phyloP scores from a whole-genome alignment of 2,329 filamentous ascomycete genomes.

The Aspergillus cejpii region DNA sequence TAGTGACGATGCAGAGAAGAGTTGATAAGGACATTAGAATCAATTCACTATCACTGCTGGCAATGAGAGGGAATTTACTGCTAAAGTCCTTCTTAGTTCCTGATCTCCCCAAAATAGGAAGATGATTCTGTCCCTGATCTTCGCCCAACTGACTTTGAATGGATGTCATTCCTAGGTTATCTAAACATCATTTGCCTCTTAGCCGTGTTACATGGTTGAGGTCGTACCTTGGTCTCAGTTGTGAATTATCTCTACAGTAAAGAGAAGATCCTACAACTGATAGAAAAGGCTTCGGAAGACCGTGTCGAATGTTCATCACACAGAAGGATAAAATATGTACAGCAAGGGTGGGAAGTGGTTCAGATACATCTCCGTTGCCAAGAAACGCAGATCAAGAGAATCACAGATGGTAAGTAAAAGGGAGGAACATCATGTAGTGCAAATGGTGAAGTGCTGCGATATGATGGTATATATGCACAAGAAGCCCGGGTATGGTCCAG shows the following conservation, averaged over 20 bases:
- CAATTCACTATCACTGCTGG: background rate
- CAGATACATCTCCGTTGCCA: too few relatives aligned
- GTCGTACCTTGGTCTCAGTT: too few relatives aligned
- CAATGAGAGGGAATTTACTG: background rate
- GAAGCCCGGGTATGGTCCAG: slow-evolving; percentile 17
- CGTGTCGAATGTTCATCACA: background rate
- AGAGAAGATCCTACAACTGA: too few relatives aligned
- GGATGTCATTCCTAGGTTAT: background rate
- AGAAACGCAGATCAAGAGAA: background rate
- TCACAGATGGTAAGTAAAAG: background rate
- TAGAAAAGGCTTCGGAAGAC: background rate
- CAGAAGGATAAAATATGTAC: background rate
- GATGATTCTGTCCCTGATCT: background rate
- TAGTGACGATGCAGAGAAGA: background rate
- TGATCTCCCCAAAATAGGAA: too few relatives aligned
- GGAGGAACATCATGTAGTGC: background rate
- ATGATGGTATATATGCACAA: background rate
- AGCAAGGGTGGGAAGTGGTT: background rate
- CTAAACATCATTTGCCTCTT: too few relatives aligned
- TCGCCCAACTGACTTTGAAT: background rate
- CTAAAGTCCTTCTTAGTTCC: too few relatives aligned
- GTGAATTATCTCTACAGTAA: too few relatives aligned
- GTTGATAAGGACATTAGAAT: background rate
- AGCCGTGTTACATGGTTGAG: too few relatives aligned
- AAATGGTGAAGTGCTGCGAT: background rate